Evolutionary conservation across 192 early-diverging fungal genomes (phyloP).

Genomic region (Dispira simplex): DNA sequence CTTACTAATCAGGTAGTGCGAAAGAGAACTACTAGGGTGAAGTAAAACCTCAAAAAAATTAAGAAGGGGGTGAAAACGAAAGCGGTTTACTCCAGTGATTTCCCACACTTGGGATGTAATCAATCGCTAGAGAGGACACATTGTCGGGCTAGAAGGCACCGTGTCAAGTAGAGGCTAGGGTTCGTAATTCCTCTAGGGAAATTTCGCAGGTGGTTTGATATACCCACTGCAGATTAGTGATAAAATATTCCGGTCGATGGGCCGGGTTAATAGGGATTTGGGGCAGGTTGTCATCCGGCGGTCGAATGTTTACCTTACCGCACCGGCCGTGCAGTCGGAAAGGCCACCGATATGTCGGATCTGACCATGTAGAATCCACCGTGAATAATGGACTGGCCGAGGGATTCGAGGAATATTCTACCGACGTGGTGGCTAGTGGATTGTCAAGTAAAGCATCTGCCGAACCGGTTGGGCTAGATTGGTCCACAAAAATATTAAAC

Average conservation of each 20-base stretch:
- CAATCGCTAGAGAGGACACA: too few species aligned
- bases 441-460: background rate
- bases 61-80: too few species aligned
- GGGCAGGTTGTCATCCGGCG: constrained; percentile 5
- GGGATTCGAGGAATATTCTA: background rate
- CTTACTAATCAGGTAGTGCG: too few species aligned
- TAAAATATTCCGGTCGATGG: constrained; percentile 7
- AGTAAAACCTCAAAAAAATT: too few species aligned
- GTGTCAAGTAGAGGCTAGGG: background rate
- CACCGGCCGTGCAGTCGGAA: background rate
- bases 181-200: constrained; percentile 6
- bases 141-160: too few species aligned
- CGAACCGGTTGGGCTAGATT: background rate
- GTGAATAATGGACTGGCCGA: background rate
- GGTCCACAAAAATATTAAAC: constrained; percentile 25
- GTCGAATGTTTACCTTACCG: background rate
- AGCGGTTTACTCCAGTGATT: too few species aligned
- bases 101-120: too few species aligned
- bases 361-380: background rate
- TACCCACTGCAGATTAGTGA: background rate
- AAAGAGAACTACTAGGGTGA: too few species aligned
- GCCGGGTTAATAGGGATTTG: constrained; percentile 1
- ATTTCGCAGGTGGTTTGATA: background rate
- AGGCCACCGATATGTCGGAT: background rate
- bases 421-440: background rate